phyloP scores from a whole-genome alignment of 805 yeast genomes.

The Candida montana region DNA sequence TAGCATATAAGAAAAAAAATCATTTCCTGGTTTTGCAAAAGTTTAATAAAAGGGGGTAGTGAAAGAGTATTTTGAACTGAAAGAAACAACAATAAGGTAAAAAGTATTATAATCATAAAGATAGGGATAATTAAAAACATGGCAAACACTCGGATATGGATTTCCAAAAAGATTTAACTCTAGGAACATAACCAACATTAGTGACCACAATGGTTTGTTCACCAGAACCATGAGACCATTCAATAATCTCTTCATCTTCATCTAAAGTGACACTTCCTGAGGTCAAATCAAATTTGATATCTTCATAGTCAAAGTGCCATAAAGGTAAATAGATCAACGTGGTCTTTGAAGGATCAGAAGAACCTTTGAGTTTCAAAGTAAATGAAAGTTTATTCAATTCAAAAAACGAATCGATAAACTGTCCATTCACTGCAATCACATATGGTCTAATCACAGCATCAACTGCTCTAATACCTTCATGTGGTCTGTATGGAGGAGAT shows the following conservation, averaged over 20 bases:
- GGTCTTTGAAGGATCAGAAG: slow-evolving; percentile 30
- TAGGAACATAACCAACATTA: not conserved
- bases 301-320: slow-evolving; percentile 58
- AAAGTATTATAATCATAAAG: too few species aligned
- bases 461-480: slow-evolving; percentile 68
- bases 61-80: too few species aligned
- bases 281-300: slow-evolving; percentile 42
- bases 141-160: slow-evolving; percentile 6
- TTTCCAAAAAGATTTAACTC: not conserved
- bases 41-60: too few species aligned
- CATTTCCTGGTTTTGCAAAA: too few species aligned
- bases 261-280: slow-evolving; percentile 55
- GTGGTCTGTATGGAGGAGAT: not conserved
- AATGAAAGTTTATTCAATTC: slow-evolving; percentile 46
- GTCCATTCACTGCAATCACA: slow-evolving; percentile 61
- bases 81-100: too few species aligned
- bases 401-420: slow-evolving; percentile 49
- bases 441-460: slow-evolving; percentile 76
- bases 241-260: slow-evolving; percentile 47
- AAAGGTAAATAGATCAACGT: slow-evolving; percentile 66
- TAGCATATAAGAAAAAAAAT: too few species aligned
- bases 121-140: slow-evolving; percentile 4
- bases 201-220: slow-evolving; percentile 29
- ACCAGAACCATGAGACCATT: slow-evolving; percentile 63
- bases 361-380: slow-evolving; percentile 39